Evolutionary conservation across 805 yeast genomes (phyloP), one percentile per base, ranked within the genome.

Genomic region (Ascoidea rubescens): DNA sequence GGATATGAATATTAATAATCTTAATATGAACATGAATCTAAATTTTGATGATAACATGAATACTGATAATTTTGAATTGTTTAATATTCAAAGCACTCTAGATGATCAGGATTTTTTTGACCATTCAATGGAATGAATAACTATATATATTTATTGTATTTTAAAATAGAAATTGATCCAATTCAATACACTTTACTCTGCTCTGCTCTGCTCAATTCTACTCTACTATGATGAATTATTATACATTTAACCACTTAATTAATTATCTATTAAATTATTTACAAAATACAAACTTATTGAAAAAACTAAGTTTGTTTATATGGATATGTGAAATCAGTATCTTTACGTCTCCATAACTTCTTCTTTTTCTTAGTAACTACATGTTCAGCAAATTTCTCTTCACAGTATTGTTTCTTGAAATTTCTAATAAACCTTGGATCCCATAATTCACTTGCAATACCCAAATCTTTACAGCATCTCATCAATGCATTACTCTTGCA

Each of bases 381-480:
- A 65, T 88, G 91, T 60, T 89, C 96, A 17, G 84, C 96, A 67
- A 86, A 88, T 55, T 82, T 79, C 58, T 87, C 89, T 53, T 84
- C 90, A 66, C 97, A 88, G 58, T 76, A 62, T 53, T 73, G 66
- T 55, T 70, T 71, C 64, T 85, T 86, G 67, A 82, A 85, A 48
- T 63, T 60, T 58, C 86, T 76, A 56, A 93, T 89, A 60, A 91
- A 93, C 46, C 80, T 71, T 2, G 99, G 99, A 64, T 93, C 99
- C 99, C 99, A 93, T 50, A 93, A 73, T 63, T 93, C 99, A 53
- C 95, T 85, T 1, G 97, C 99, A 57, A 93, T 84, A 4, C 98
- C 98, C 60, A 93, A 73, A 68, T 93, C 99, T 65, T 93, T 93
- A 68, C 99, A 93, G 62, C 98, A 90, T 64, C 99, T 78, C 98